Evolutionary conservation across 148 eudicot genomes (phyloP), one percentile per base, ranked within the genome.

Genomic region (Linanthus parryae): DNA sequence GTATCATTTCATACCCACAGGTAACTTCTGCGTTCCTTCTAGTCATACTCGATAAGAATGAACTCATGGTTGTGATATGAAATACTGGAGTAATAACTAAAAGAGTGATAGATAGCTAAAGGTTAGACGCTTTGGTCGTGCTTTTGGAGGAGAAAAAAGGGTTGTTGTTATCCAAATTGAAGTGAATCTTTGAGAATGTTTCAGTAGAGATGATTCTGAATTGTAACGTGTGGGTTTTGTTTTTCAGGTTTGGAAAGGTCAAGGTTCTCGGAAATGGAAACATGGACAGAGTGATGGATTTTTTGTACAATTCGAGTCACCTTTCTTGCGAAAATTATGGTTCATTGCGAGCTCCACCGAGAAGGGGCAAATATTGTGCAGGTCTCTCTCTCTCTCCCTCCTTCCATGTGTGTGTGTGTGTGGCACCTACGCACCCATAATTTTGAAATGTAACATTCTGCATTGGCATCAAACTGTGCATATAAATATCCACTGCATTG

Each of bases 201-300:
- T n/a, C n/a, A n/a, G n/a, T n/a, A n/a, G n/a, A n/a, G n/a, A n/a
- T n/a, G n/a, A n/a, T n/a, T n/a, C n/a, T n/a, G n/a, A 31, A 31
- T 5, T 48, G 28, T 48, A 23, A 28, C 52, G 0, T 26, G 6
- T 14, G 33, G 13, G 22, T 10, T 46, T 48, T 70, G 28, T 58
- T n/a, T 44, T 54, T 36, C 66, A 92, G 98, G 87, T 92, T 11
- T 92, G 99, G 99, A 87, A 87, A 74, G 99, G 99, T 21, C 90
- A 81, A 68, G 99, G 99, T 64, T 82, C 86, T 36, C 75, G 96
- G 69, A 92, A 92, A 80, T 92, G 99, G 99, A 92, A 75, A 65
- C 83, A 92, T 73, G 99, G 94, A 52, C 94, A 79, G 52, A 61
- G 33, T 64, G 99, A 92, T 72, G 99, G 99, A 44, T 69, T 92